Percentiles rank a stretch among this genome's conserved stretches.
These are phyloP conservation scores for Solanum sejunctum DNA, from an alignment of 257 asterid species.

Conservation along the genomic window DNA sequence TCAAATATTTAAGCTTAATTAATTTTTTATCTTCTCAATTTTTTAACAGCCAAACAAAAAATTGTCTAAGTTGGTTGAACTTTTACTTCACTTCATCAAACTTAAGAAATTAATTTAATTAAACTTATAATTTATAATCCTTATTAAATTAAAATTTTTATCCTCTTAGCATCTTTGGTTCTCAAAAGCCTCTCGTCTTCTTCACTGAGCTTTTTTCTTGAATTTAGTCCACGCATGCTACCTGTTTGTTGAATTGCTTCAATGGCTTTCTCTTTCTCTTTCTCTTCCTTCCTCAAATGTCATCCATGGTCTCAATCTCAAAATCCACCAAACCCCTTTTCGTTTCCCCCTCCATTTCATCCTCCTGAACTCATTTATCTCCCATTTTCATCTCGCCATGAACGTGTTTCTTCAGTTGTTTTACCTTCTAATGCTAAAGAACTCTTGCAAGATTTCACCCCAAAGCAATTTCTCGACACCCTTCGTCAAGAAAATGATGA, in stretches of 20 bases:
- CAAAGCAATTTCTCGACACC: conserved; percentile 51
- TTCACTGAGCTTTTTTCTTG: background rate
- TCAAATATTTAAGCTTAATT: too few relatives aligned
- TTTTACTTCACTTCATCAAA: too few relatives aligned
- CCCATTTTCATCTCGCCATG: background rate
- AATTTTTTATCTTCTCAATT: too few relatives aligned
- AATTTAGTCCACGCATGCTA: conserved; percentile 10
- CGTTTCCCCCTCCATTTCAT: background rate
- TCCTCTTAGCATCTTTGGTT: background rate
- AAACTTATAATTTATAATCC: background rate
- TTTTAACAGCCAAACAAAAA: too few relatives aligned
- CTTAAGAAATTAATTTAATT: too few relatives aligned
- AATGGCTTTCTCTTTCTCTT: conserved; percentile 46
- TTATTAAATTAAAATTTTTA: background rate
- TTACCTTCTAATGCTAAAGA: conserved; percentile 1
- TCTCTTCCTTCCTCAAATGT: conserved; percentile 43
- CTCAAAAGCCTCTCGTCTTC: background rate
- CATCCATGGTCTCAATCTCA: conserved; percentile 31
- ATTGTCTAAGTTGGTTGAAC: too few relatives aligned
- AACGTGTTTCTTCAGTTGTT: conserved; percentile 8
- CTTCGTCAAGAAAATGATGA: conserved; percentile 56
- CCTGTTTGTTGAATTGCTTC: conserved; percentile 46
- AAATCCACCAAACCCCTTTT: background rate
- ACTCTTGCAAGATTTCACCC: conserved; percentile 48
- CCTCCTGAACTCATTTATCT: conserved; percentile 9